Base-by-base conservation (phyloP, 352 stramenopile species). In the Globisporangium radiosum region DNA sequence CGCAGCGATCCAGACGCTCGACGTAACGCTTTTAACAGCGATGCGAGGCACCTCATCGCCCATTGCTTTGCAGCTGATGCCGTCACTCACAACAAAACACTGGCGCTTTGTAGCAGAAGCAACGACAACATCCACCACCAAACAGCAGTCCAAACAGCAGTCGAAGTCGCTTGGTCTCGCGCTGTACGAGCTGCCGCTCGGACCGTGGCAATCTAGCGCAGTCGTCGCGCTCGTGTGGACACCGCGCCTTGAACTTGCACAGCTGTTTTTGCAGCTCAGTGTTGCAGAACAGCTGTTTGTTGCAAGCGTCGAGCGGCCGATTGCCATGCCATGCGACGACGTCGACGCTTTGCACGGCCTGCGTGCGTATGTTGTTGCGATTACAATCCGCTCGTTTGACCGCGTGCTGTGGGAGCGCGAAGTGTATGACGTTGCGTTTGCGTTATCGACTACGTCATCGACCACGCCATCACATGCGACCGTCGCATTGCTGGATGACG, bases 181-280 rank as follows among this genome's bases (percentile, higher is more conserved):
- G 15, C 54, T 88, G 25, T 88, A 88, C 53, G 75, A 80, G 44
- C 7, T 87, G 5, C 25, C 71, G 13, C 44, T 88, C 0, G 75
- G 64, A 2, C 61, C 66, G 39, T 82, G 62, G 71, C 17, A 55
- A 33, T 49, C 68, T 14, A 87, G 78, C 52, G 74, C 74, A 3
- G 48, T 88, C 17, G 25, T 83, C 13, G 75, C 63, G n/a, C 63
- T 88, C 7, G 78, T 81, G 17, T 88, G 76, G 75, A 65, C 65
- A 2, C 55, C 75, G 51, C 71, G 50, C 0, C 54, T 68, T 5
- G 70, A 88, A 47, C 52, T 88, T n/a, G 60, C 70, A 17, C 59
- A 63, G 44, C 53, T 86, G 5, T 81, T 75, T 43, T 38, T 86
- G n/a, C 72, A 85, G 47, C 66, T 86, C 8, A 71, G 84, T 37